These are phyloP conservation scores for Candida vartiovaarae DNA, from an alignment of 805 yeast genomes.

Conservation along the genomic window DNA sequence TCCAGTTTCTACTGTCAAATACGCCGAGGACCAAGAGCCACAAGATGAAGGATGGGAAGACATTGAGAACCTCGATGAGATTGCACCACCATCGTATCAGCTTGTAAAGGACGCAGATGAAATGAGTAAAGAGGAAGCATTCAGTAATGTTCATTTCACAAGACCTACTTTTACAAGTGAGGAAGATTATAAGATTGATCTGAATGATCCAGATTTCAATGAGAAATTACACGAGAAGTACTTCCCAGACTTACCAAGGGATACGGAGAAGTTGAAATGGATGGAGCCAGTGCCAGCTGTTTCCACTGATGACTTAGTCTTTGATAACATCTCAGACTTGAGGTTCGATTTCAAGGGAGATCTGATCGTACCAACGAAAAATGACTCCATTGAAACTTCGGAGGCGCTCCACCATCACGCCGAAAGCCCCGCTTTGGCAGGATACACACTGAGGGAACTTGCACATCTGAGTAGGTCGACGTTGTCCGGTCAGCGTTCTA, in stretches of 20 bases:
- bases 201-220: conserved; percentile 73
- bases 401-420: conserved; percentile 90
- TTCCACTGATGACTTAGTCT: conserved; percentile 24
- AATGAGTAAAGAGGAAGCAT: conserved; percentile 34
- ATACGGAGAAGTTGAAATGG: conserved; percentile 82
- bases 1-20: conserved; percentile 21
- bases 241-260: conserved; percentile 85
- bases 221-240: conserved; percentile 75
- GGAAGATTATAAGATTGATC: conserved; percentile 38
- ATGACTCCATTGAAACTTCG: conserved; percentile 39
- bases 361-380: conserved; percentile 52
- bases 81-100: conserved; percentile 42
- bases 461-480: conserved; percentile 74
- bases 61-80: conserved; percentile 40
- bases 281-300: conserved; percentile 62
- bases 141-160: conserved; percentile 56
- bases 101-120: conserved; percentile 39
- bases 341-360: conserved; percentile 88
- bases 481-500: conserved; percentile 76
- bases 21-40: conserved; percentile 12
- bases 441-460: conserved; percentile 81
- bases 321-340: conserved; percentile 53
- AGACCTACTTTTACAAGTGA: conserved; percentile 34
- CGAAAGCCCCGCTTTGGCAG: conserved; percentile 82
- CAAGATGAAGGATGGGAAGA: conserved; percentile 41